Percentiles rank a stretch among this genome's conserved stretches.
Conservation (phyloP, 1,284 basidiomycete species). For the Fomitopsis schrenkii region DNA sequence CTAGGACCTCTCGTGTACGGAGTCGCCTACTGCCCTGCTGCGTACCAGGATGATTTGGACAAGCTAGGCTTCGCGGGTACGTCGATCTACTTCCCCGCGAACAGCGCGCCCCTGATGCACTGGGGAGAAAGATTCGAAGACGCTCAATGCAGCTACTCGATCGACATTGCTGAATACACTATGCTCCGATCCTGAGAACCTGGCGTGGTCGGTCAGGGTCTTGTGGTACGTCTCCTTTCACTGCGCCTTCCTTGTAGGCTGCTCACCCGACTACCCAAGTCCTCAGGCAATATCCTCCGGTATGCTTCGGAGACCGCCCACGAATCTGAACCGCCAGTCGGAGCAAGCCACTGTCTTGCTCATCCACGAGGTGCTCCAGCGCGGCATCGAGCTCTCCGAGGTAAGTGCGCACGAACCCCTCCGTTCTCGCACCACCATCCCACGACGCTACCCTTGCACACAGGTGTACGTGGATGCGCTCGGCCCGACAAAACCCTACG, state of each 20-base stretch:
- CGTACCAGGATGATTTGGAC: slow-evolving; percentile 75
- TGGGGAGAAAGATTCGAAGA: slow-evolving; percentile 79
- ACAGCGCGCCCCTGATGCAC: not conserved
- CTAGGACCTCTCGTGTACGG: slow-evolving; percentile 95
- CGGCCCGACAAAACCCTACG: slow-evolving; percentile 83
- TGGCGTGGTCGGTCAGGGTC: slow-evolving; percentile 84
- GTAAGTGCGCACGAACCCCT: slow-evolving; percentile 33
- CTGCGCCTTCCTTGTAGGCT: not conserved
- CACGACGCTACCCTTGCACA: not conserved
- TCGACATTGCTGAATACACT: slow-evolving; percentile 59
- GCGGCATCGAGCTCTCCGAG: slow-evolving; percentile 81
- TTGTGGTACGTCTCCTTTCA: slow-evolving; percentile 46
- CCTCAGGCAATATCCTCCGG: slow-evolving; percentile 90
- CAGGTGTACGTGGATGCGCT: slow-evolving; percentile 96
- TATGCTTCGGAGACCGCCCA: slow-evolving; percentile 84
- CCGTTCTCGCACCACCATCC: no score
- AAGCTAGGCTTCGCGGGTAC: slow-evolving; percentile 86
- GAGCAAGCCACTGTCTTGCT: slow-evolving; percentile 89
- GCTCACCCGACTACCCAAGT: slow-evolving; percentile 39
- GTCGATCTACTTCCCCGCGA: not conserved
- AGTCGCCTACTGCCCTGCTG: slow-evolving; percentile 85
- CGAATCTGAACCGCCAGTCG: slow-evolving; percentile 91
- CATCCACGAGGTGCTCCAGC: slow-evolving; percentile 79
- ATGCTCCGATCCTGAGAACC: slow-evolving; percentile 59
- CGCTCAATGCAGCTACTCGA: slow-evolving; percentile 73